These are phyloP conservation scores for Piloderma croceum DNA, from an alignment of 768 basidiomycete species.

Conservation along the genomic window DNA sequence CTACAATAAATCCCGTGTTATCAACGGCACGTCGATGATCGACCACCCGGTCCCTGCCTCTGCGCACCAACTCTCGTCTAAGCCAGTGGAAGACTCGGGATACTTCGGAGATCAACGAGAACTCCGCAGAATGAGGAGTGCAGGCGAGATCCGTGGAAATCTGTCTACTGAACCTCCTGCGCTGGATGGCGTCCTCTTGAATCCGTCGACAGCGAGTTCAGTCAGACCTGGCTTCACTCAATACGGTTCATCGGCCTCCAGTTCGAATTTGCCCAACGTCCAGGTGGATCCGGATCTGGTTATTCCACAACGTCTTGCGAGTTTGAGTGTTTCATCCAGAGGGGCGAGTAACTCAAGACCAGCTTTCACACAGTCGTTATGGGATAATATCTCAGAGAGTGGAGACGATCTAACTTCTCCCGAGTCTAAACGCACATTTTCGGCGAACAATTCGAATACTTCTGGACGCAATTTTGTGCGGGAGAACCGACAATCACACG, in stretches of 20 bases:
- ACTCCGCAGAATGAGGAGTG: constrained; percentile 81
- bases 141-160: constrained; percentile 66
- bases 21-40: constrained; percentile 11
- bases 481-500: too few relatives aligned
- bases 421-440: too few relatives aligned
- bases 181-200: constrained; percentile 20
- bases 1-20: constrained; percentile 37
- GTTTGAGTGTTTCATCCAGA: too few relatives aligned
- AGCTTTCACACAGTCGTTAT: constrained; percentile 36
- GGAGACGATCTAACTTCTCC: constrained; percentile 17
- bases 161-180: too few relatives aligned
- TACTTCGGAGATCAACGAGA: constrained; percentile 46
- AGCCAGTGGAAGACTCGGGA: constrained; percentile 35
- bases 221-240: constrained; percentile 41
- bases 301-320: constrained; percentile 67
- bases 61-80: not conserved
- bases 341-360: constrained; percentile 30
- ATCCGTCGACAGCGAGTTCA: constrained; percentile 28
- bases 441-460: too few relatives aligned
- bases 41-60: not conserved
- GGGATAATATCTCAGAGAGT: constrained; percentile 46
- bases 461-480: too few relatives aligned
- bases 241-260: constrained; percentile 59
- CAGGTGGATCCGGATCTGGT: too few relatives aligned
- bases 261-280: constrained; percentile 55